A percentile compares a stretch with the other conserved stretches of the same genome.
Evolutionary conservation across 164 flowering plant genomes (phyloP).

Genomic region (Hamamelis virginiana): DNA sequence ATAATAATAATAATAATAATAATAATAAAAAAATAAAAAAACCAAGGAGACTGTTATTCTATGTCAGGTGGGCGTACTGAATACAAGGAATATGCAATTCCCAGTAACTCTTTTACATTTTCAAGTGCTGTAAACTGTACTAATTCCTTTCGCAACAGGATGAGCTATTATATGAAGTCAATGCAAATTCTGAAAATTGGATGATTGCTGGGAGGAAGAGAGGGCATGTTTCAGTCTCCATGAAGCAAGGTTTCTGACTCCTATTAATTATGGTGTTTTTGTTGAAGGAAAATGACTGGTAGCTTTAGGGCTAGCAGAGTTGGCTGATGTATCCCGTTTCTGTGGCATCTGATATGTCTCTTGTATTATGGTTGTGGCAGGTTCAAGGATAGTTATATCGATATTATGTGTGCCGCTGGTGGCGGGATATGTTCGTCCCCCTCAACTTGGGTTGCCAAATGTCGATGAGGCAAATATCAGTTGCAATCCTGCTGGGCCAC

Average conservation of each 20-base stretch:
- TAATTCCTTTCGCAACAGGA: conserved; percentile 43
- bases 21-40: too few relatives aligned
- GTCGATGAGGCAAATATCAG: conserved; percentile 73
- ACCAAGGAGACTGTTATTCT: too few relatives aligned
- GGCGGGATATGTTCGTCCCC: conserved; percentile 94
- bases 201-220: conserved; percentile 99
- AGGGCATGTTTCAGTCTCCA: conserved; percentile 74
- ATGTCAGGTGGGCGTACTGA: too few relatives aligned
- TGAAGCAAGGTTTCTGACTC: conserved; percentile 59
- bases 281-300: not conserved
- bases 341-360: not conserved
- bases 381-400: conserved; percentile 79
- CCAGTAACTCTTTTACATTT: not conserved
- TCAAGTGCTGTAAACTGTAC: not conserved
- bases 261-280: not conserved
- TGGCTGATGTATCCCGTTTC: not conserved
- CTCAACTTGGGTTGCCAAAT: conserved; percentile 73
- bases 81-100: not conserved
- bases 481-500: conserved; percentile 91
- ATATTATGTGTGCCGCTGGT: conserved; percentile 79
- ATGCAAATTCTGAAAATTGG: conserved; percentile 83
- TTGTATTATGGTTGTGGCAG: conserved; percentile 37
- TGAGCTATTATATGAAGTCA: conserved; percentile 85
- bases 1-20: too few relatives aligned
- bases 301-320: too few relatives aligned